phyloP scores from a whole-genome alignment of 2,329 filamentous ascomycete genomes.

The Penicillium aurantiogriseum region DNA sequence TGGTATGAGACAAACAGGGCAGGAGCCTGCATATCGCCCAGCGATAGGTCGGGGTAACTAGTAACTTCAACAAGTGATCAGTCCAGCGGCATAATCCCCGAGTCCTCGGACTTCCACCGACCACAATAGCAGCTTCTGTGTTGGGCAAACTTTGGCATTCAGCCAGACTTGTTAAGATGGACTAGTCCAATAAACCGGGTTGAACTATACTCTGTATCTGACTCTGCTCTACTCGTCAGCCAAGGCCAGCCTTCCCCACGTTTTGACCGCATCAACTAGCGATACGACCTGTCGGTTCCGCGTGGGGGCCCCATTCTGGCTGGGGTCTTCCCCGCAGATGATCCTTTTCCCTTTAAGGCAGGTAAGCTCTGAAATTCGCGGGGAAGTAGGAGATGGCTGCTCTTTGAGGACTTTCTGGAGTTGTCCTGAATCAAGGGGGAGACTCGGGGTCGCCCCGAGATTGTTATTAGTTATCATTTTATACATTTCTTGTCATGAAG shows the following conservation, averaged over 20 bases:
- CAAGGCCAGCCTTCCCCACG: slow-evolving; percentile 9
- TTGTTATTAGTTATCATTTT: background rate
- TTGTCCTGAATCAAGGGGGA: background rate
- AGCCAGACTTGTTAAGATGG: background rate
- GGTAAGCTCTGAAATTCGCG: slow-evolving; percentile 8
- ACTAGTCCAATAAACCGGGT: background rate
- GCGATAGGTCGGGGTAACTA: background rate
- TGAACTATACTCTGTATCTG: background rate
- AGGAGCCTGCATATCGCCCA: background rate
- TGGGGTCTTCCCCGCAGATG: slow-evolving; percentile 20
- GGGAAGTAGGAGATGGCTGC: background rate
- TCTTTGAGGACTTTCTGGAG: background rate
- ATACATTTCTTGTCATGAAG: background rate
- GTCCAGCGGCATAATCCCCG: slow-evolving; percentile 4
- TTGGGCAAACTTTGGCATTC: background rate
- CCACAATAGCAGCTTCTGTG: background rate
- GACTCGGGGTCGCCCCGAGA: background rate
- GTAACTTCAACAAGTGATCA: background rate
- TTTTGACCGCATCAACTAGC: background rate
- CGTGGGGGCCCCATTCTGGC: slow-evolving; percentile 6
- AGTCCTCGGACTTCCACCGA: slow-evolving; percentile 16
- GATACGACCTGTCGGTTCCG: background rate
- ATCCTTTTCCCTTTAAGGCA: background rate
- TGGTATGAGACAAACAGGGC: background rate
- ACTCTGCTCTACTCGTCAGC: slow-evolving; percentile 8